Evolutionary conservation across 2,329 filamentous ascomycete species (phyloP).

Genomic region (Sphaerulina vaccinii): DNA sequence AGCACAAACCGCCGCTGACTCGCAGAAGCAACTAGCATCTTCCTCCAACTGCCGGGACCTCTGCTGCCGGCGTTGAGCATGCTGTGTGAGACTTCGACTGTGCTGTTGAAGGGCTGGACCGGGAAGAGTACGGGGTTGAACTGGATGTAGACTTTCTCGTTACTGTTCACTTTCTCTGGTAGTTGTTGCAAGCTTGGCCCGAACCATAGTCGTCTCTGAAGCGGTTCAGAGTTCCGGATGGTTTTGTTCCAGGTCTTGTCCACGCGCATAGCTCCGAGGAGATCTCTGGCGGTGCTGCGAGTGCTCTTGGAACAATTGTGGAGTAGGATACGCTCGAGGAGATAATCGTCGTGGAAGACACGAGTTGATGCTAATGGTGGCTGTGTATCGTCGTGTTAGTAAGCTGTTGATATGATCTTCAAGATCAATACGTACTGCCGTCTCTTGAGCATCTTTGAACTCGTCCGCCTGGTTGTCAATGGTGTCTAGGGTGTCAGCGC

Average conservation of each 20-base stretch:
- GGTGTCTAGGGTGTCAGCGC: not conserved
- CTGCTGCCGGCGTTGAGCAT: not conserved
- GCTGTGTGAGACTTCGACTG: not conserved
- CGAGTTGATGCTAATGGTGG: not conserved
- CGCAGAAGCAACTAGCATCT: not conserved
- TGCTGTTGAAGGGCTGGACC: not conserved
- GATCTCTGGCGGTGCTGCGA: not conserved
- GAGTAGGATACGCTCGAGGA: not conserved
- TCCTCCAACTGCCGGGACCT: not conserved
- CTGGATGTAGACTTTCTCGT: not conserved
- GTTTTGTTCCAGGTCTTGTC: not conserved
- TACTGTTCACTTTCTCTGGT: not conserved
- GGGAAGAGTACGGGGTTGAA: conserved; percentile 8
- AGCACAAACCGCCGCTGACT: not conserved
- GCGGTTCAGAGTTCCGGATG: not conserved
- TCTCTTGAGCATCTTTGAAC: not conserved
- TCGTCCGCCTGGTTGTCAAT: not conserved
- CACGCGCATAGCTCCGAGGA: not conserved
- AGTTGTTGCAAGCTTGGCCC: not conserved
- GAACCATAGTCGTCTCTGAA: not conserved
- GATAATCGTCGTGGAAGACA: not conserved
- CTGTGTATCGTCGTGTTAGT: too few relatives aligned
- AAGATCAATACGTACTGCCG: not conserved
- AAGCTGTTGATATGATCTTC: not conserved
- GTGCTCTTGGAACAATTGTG: not conserved